A percentile compares a stretch with the other conserved stretches of the same genome.
phyloP scores from a whole-genome alignment of 257 asterid species.

The Solanum clarkiae region DNA sequence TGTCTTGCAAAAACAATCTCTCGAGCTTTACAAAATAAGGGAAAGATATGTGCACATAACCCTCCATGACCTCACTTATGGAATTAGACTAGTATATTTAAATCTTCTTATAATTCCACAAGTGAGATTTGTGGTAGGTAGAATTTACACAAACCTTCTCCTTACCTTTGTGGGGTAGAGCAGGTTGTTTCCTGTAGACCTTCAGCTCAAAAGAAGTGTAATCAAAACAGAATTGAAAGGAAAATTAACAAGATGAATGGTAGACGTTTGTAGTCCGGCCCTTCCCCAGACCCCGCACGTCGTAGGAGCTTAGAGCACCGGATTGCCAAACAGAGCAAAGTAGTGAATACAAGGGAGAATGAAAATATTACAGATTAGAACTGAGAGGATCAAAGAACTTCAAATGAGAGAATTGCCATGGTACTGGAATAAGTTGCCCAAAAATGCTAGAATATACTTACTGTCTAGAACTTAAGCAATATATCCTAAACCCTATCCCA shows the following conservation, averaged over 20 bases:
- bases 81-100: neutral
- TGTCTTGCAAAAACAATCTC: neutral
- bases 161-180: neutral
- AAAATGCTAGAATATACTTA: neutral
- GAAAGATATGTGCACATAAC: neutral
- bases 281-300: neutral
- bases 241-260: neutral
- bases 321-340: no score
- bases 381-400: neutral
- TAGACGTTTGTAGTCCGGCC: neutral
- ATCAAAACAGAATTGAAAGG: neutral
- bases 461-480: neutral
- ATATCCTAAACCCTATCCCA: neutral
- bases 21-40: neutral
- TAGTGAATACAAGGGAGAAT: neutral
- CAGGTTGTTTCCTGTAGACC: neutral
- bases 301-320: neutral
- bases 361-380: neutral
- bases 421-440: neutral
- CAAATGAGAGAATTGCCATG: neutral
- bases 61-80: neutral
- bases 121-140: neutral
- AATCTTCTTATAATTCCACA: neutral
- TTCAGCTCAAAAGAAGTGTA: neutral
- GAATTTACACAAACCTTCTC: neutral